Base-by-base conservation (phyloP, 2,329 filamentous ascomycete genomes). In the Cladosporium austrohemisphaericum region DNA sequence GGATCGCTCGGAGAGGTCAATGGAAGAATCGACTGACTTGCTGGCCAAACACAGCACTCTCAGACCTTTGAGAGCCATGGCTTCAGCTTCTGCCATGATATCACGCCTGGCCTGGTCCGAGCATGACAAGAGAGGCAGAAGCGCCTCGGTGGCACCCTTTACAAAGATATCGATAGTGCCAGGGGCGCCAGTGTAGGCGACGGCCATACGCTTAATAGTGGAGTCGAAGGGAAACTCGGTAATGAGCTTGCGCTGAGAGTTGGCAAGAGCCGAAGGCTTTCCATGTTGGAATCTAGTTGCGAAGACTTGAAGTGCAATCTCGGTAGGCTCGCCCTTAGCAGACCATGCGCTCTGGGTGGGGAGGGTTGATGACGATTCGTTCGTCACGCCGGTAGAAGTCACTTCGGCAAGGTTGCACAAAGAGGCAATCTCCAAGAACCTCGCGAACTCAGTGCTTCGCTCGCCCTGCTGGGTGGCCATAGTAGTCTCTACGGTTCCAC, bases 241-340 rank as follows among this genome's bases (percentile, higher is more conserved):
- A 8, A 61, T 37, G 2, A 60, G 51, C 26, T 46, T 52, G 25
- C 53, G 29, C 11, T 50, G 41, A 13, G 32, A 36, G 13, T 31
- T 35, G 14, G 38, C 49, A 16, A 53, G 43, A 20, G 46, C 44
- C 19, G 47, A 28, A 13, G 51, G 14, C 37, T 50, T 57, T 8
- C 51, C 49, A 6, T 53, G 49, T 3, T 46, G 23, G 60, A 87
- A 86, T 5, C 83, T 78, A 35, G 76, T 78, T 6, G 81, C 81
- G 59, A 87, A 85, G 0, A 87, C 84, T 57, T 86, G 83, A 32
- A 87, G 83, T 1, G 84, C 83, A 52, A 86, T 84, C 57, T 87
- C 83, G 1, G 83, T 86, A 0, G 80, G 80, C 53, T 84, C 81
- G 20, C 81, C 83, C 23, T 32, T 78, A 75, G 77, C 79, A 47